phyloP scores from a whole-genome alignment of 192 early-diverging fungal genomes.

The Linnemannia zychae region DNA sequence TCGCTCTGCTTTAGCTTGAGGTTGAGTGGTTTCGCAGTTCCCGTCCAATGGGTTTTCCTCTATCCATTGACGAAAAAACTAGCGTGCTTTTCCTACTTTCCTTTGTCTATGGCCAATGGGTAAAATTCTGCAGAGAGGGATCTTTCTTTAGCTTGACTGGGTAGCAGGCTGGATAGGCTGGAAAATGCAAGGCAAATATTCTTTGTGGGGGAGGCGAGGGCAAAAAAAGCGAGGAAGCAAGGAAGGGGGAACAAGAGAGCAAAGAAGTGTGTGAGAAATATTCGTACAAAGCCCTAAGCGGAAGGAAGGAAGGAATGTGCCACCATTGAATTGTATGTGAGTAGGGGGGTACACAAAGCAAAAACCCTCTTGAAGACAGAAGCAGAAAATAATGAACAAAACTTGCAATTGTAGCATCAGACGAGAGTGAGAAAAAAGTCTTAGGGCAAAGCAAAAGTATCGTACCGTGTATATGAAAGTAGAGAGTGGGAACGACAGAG shows the following conservation, averaged over 20 bases:
- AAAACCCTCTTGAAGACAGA: background rate
- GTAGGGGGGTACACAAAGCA: background rate
- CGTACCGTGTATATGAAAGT: no score
- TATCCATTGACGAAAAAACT: background rate
- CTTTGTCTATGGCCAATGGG: background rate
- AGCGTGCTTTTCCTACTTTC: background rate
- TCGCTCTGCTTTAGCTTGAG: background rate
- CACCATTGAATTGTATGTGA: background rate
- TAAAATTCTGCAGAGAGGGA: no score
- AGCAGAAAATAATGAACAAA: background rate
- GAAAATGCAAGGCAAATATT: no score
- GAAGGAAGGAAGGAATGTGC: background rate
- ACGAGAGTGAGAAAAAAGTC: background rate
- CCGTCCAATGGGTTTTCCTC: background rate
- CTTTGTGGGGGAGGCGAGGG: no score
- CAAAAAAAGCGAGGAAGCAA: no score
- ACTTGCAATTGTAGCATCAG: background rate
- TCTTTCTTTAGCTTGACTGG: no score
- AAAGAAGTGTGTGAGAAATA: no score
- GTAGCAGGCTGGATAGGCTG: no score
- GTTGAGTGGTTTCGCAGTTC: background rate
- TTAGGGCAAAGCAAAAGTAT: no score
- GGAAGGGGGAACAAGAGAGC: no score
- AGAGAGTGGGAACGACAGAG: no score
- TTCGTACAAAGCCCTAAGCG: background rate